These are phyloP conservation scores for Thermomucor indicae-seudaticae DNA, from an alignment of 371 early-diverging fungal genomes.

Conservation along the genomic window DNA sequence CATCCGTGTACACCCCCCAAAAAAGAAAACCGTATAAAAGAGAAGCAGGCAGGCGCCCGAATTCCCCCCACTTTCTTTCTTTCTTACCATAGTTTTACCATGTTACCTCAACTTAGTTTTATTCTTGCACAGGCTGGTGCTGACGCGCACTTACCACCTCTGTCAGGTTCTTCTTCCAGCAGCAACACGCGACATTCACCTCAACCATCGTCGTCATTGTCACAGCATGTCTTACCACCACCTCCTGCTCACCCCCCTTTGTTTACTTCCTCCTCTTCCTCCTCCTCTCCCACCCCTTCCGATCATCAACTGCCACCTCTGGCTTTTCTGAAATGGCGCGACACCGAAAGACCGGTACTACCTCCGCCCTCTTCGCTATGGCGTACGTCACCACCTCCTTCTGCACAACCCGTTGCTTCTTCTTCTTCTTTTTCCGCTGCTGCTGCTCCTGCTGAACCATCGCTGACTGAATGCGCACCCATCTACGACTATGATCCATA, in stretches of 20 bases:
- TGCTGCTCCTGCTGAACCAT: not conserved
- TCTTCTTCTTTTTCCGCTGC: slow-evolving; percentile 6
- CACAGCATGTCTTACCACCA: slow-evolving; percentile 2
- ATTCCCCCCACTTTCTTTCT: not conserved
- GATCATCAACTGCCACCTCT: not conserved
- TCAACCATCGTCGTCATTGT: not conserved
- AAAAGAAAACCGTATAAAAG: too few relatives aligned
- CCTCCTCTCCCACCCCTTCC: not conserved
- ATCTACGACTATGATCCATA: slow-evolving; percentile 13
- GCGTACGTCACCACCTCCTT: slow-evolving; percentile 7
- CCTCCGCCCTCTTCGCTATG: slow-evolving; percentile 5
- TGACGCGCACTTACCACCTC: slow-evolving; percentile 20
- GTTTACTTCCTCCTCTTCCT: too few relatives aligned
- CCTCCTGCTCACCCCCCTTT: too few relatives aligned
- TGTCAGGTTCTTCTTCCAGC: not conserved
- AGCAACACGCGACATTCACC: not conserved
- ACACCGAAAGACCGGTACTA: not conserved
- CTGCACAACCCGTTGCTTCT: not conserved
- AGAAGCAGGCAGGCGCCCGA: too few relatives aligned
- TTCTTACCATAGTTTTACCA: slow-evolving; percentile 12
- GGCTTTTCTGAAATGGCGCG: slow-evolving; percentile 9
- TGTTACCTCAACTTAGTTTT: slow-evolving; percentile 65
- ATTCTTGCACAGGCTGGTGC: slow-evolving; percentile 47
- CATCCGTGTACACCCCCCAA: too few relatives aligned
- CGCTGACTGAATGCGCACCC: slow-evolving; percentile 3